Percentiles rank a stretch among this genome's conserved stretches.
These are phyloP conservation scores for bread wheat (Triticum aestivum) DNA, from an alignment of 176 grass and related monocot species.

Conservation along the genomic window IWGSC_CS_RefSeq_v2.1 NC_057801.1:235806476-235806975, in stretches of 20 bases:
- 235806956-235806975: neutral
- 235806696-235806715: conserved; percentile 29
- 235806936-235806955: conserved; percentile 28
- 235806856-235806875: conserved; percentile 74
- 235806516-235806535: conserved; percentile 50
- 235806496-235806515: conserved; percentile 60
- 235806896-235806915: conserved; percentile 82
- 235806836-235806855: conserved; percentile 74
- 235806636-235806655: conserved; percentile 32
- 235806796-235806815: conserved; percentile 62
- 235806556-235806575: conserved; percentile 24
- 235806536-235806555: conserved; percentile 38
- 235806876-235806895: conserved; percentile 71
- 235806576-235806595: conserved; percentile 28
- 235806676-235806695: conserved; percentile 10
- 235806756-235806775: conserved; percentile 57
- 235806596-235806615: conserved; percentile 44
- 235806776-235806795: conserved; percentile 64
- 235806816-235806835: conserved; percentile 60
- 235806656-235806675: conserved; percentile 27
- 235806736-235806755: conserved; percentile 28
- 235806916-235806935: conserved; percentile 76
- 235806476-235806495: conserved; percentile 62
- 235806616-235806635: conserved; percentile 39
- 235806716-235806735: neutral